Conservation (phyloP, 2,329 filamentous ascomycete species). For the Ceratocystiopsis sp. region DNA sequence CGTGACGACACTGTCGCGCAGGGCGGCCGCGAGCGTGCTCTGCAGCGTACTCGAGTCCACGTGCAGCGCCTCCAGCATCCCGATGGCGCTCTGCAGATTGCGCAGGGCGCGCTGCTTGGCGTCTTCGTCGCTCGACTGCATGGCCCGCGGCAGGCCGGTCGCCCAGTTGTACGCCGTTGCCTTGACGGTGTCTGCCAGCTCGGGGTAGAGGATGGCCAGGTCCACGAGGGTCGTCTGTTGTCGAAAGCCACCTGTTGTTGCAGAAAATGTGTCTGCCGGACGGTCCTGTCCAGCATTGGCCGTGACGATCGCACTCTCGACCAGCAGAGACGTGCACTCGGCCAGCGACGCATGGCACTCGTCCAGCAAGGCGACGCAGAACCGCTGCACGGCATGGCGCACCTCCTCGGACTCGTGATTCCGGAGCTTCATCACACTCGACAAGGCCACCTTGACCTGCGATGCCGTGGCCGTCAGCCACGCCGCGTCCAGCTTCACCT, state of each 20-base stretch:
- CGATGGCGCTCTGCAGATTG: conserved; percentile 59
- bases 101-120: conserved; percentile 54
- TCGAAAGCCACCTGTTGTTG: conserved; percentile 2
- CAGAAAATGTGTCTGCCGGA: neutral
- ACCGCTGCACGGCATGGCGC: conserved; percentile 43
- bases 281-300: conserved; percentile 21
- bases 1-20: conserved; percentile 55
- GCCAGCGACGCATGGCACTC: conserved; percentile 59
- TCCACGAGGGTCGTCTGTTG: conserved; percentile 24
- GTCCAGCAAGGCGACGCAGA: conserved; percentile 63
- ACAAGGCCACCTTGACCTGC: conserved; percentile 71
- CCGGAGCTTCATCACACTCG: conserved; percentile 59
- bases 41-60: conserved; percentile 50
- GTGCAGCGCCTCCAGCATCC: conserved; percentile 44
- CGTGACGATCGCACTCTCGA: conserved; percentile 67
- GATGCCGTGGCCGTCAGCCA: conserved; percentile 70
- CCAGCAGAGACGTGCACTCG: conserved; percentile 51
- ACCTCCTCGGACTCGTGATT: conserved; percentile 55
- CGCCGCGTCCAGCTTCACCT: conserved; percentile 15
- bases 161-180: conserved; percentile 66
- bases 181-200: conserved; percentile 40
- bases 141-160: conserved; percentile 58
- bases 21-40: conserved; percentile 45
- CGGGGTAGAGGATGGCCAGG: conserved; percentile 35
- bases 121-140: conserved; percentile 72